Evolutionary conservation across 208 protist genomes (phyloP).

Genomic region (Naegleria lovaniensis): DNA sequence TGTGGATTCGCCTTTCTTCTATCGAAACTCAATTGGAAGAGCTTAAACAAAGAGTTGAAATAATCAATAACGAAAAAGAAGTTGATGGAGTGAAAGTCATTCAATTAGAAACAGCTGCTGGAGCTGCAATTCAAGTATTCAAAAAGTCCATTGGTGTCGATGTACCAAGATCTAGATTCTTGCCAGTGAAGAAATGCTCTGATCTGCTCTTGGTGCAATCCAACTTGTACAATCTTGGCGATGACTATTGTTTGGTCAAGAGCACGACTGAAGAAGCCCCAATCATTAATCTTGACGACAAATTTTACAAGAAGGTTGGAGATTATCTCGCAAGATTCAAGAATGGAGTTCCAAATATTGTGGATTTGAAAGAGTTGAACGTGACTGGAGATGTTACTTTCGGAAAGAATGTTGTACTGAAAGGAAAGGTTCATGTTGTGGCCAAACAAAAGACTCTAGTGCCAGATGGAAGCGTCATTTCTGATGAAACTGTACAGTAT

Average conservation of each 20-base stretch:
- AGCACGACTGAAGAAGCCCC: background rate
- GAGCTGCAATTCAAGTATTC: constrained; percentile 90
- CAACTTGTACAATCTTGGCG: constrained; percentile 77
- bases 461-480: background rate
- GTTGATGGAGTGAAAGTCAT: constrained; percentile 50
- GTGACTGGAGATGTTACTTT: constrained; percentile 14
- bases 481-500: background rate
- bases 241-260: constrained; percentile 49
- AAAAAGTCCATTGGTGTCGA: constrained; percentile 65
- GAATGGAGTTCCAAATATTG: constrained; percentile 3
- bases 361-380: background rate
- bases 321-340: background rate
- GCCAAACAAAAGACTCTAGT: background rate
- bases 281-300: constrained; percentile 16
- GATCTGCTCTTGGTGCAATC: constrained; percentile 93
- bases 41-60: constrained; percentile 51
- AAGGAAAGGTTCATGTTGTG: background rate
- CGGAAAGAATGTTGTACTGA: background rate
- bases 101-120: constrained; percentile 64
- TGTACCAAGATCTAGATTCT: constrained; percentile 89
- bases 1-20: constrained; percentile 89
- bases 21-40: constrained; percentile 55
- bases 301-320: background rate
- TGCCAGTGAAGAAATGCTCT: constrained; percentile 92
- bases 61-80: constrained; percentile 71